phyloP scores from a whole-genome alignment of 768 basidiomycete species.

The Chlorophyllum brunneum region DNA sequence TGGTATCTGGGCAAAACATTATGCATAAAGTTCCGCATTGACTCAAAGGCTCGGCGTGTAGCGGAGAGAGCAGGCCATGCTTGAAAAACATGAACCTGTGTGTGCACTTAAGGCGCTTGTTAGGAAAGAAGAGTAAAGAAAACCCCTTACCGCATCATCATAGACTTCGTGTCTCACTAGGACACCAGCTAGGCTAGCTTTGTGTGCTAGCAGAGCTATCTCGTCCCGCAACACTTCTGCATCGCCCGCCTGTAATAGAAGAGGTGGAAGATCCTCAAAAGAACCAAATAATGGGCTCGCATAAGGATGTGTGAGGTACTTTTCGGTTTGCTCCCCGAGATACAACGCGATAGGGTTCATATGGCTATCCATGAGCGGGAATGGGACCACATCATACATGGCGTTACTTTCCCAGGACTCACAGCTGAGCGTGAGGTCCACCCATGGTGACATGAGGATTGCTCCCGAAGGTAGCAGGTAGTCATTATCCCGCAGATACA shows the following conservation, averaged over 20 bases:
- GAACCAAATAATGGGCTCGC: conserved; percentile 94
- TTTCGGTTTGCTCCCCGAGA: conserved; percentile 74
- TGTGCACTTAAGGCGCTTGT: background rate
- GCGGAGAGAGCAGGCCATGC: conserved; percentile 75
- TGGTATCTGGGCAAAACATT: conserved; percentile 53
- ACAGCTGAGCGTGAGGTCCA: conserved; percentile 94
- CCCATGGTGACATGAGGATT: conserved; percentile 90
- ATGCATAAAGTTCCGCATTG: conserved; percentile 68
- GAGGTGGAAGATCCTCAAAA: conserved; percentile 79
- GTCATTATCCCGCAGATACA: conserved; percentile 92
- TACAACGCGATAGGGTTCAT: conserved; percentile 94
- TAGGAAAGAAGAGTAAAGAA: background rate
- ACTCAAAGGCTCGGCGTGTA: conserved; percentile 61
- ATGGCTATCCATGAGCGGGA: conserved; percentile 72
- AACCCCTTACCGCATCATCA: conserved; percentile 74
- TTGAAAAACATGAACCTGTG: conserved; percentile 88
- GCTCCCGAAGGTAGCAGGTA: conserved; percentile 83
- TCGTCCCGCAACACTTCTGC: conserved; percentile 96
- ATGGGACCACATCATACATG: conserved; percentile 77
- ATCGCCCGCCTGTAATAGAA: conserved; percentile 91
- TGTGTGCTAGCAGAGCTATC: conserved; percentile 86
- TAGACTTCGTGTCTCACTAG: conserved; percentile 85
- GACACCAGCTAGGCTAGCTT: conserved; percentile 84
- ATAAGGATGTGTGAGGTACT: conserved; percentile 93
- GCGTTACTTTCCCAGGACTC: conserved; percentile 98